phyloP scores from a whole-genome alignment of 2,329 filamentous ascomycete species.

The Aspergillus udagawae region DNA sequence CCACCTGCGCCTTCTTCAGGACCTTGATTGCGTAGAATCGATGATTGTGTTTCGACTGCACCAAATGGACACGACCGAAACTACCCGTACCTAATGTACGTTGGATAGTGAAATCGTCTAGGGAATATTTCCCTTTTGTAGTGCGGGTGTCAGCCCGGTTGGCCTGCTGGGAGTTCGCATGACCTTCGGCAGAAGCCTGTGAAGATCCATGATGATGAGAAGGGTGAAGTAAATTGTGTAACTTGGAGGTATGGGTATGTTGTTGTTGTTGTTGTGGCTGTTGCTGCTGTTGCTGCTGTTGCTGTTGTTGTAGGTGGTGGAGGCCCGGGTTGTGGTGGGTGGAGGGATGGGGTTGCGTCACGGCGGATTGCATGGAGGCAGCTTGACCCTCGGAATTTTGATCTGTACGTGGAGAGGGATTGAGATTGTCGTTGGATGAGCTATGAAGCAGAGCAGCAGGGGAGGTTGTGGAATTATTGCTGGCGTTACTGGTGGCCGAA shows the following conservation, averaged over 20 bases:
- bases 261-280: conserved; percentile 18
- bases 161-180: conserved; percentile 11
- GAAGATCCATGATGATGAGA: conserved; percentile 47
- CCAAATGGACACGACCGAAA: conserved; percentile 92
- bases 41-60: conserved; percentile 97
- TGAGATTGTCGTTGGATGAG: conserved; percentile 10
- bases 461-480: conserved; percentile 9
- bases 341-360: conserved; percentile 30
- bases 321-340: conserved; percentile 21
- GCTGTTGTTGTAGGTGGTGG: conserved; percentile 36
- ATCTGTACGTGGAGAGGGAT: conserved; percentile 17
- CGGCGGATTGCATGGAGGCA: conserved; percentile 37
- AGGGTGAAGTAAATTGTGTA: conserved; percentile 77
- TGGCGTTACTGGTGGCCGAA: conserved; percentile 25
- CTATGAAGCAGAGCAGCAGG: conserved; percentile 18
- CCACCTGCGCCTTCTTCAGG: conserved; percentile 94
- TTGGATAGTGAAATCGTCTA: conserved; percentile 83
- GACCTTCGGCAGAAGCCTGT: conserved; percentile 27
- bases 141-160: conserved; percentile 47
- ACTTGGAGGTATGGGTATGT: conserved; percentile 68
- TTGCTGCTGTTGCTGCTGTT: conserved; percentile 14
- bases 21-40: conserved; percentile 98
- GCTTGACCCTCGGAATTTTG: conserved; percentile 20
- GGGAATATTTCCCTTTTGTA: conserved; percentile 96
- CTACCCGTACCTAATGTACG: conserved; percentile 93